Evolutionary conservation across 2,329 filamentous ascomycete species (phyloP).

Genomic region (Plectosphaerella plurivora): DNA sequence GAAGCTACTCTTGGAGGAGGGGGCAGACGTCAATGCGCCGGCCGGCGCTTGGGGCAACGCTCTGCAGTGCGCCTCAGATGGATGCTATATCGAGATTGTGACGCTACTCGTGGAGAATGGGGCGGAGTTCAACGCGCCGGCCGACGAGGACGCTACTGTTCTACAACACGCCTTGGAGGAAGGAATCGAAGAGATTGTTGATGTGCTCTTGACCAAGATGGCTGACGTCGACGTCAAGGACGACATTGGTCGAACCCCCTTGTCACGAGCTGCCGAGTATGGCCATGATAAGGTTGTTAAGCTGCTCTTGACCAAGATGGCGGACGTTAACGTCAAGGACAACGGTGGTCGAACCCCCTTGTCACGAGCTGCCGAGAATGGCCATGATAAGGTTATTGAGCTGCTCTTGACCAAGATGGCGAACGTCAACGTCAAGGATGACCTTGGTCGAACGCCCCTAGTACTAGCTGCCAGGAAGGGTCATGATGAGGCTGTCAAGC

Average conservation of each 20-base stretch:
- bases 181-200: constrained; percentile 1
- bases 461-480: constrained; percentile 11
- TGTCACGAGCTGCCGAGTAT: constrained; percentile 12
- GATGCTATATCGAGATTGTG: not conserved
- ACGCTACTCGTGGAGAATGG: constrained; percentile 1
- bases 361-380: constrained; percentile 10
- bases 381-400: constrained; percentile 4
- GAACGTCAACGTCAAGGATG: constrained; percentile 10
- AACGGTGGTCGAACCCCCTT: constrained; percentile 5
- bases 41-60: not conserved
- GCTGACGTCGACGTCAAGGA: constrained; percentile 9
- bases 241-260: constrained; percentile 9
- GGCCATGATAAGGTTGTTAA: constrained; percentile 10
- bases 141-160: not conserved
- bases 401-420: constrained; percentile 11
- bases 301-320: constrained; percentile 1
- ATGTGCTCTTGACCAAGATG: constrained; percentile 12
- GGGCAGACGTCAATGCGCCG: constrained; percentile 1
- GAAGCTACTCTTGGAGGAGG: not conserved
- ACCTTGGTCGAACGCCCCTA: constrained; percentile 11
- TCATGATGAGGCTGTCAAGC: constrained; percentile 8
- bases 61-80: not conserved
- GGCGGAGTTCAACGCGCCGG: not conserved
- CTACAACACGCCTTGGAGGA: not conserved
- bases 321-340: constrained; percentile 4